phyloP scores from a whole-genome alignment of 1,139 yeast genomes.

The Candida tunisiensis region DNA sequence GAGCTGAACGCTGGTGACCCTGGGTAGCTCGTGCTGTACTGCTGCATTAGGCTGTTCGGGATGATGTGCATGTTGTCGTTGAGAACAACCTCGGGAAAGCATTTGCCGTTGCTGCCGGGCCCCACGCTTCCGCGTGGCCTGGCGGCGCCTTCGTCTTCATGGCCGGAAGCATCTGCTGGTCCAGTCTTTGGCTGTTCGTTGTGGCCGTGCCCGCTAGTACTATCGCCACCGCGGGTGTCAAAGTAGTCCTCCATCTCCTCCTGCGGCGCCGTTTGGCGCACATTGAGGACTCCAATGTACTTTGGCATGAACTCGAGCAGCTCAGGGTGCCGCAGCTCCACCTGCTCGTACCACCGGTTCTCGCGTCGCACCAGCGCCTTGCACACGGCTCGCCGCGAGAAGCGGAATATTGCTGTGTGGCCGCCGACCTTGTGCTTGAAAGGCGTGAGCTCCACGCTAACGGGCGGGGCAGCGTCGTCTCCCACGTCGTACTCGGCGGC shows the following conservation, averaged over 20 bases:
- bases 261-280: conserved; percentile 34
- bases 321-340: conserved; percentile 63
- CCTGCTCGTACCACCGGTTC: conserved; percentile 78
- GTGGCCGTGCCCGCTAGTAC: conserved; percentile 1
- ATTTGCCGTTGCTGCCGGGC: conserved; percentile 3
- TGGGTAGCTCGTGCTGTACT: not conserved
- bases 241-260: conserved; percentile 1
- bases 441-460: conserved; percentile 68
- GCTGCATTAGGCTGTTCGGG: conserved; percentile 54
- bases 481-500: conserved; percentile 1
- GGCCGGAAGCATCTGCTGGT: conserved; percentile 4
- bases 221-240: not conserved
- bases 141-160: conserved; percentile 4
- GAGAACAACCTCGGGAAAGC: conserved; percentile 64
- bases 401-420: conserved; percentile 89
- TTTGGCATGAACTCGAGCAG: conserved; percentile 76
- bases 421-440: conserved; percentile 94
- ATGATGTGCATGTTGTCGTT: conserved; percentile 83
- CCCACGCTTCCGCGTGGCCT: conserved; percentile 1
- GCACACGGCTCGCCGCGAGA: conserved; percentile 88
- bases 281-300: conserved; percentile 87
- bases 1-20: not conserved
- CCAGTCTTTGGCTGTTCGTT: conserved; percentile 1
- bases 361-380: conserved; percentile 85
- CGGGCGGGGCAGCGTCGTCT: conserved; percentile 10